Evolutionary conservation across 345 rosid genomes (phyloP), one percentile per base, ranked within the genome.

Genomic region (Boechera divaricarpa): DNA sequence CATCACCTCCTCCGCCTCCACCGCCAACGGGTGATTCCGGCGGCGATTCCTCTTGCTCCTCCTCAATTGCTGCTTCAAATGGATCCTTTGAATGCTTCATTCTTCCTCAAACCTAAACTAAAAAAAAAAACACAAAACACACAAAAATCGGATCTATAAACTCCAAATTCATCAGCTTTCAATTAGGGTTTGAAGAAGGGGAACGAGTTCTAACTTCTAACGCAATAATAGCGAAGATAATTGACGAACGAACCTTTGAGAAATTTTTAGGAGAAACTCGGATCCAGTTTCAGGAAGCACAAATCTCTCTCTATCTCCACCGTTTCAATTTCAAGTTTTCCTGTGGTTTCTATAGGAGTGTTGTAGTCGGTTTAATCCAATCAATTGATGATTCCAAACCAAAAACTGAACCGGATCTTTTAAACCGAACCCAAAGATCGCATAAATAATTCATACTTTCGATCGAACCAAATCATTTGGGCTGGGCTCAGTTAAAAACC

Each of bases 81-180:
- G 96, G 98, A 76, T 91, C 99, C 83, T 91, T 93, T 0, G 92
- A 88, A 48, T 91, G 91, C 73, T 91, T 92, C 97, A 91, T 95
- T 57, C 4, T 16, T 26, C 6, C 5, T 47, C 3, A 72, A 65
- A 58, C 67, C 75, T 77, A 77, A 57, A 24, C 15, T 35, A 26
- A 13, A 36, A 31, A 36, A 36, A 39, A 53, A 39, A 28, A 2
- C 29, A 28, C 29, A 28, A 39, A 0, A 31, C 33, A 35, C 66
- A 45, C 55, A 55, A 16, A 1, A 76, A 38, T 18, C 55, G 38
- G 26, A 48, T 45, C 48, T 66, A 3, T 0, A 31, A 63, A 12
- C 8, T 5, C 26, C 18, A 12, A 71, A 11, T 45, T 7, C 6
- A 59, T 48, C 10, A 39, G 35, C 12, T 39, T 12, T 3, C 42